Evolutionary conservation across 495 filamentous ascomycete species (phyloP).

Genomic region (Aspergillus coremiiformis): DNA sequence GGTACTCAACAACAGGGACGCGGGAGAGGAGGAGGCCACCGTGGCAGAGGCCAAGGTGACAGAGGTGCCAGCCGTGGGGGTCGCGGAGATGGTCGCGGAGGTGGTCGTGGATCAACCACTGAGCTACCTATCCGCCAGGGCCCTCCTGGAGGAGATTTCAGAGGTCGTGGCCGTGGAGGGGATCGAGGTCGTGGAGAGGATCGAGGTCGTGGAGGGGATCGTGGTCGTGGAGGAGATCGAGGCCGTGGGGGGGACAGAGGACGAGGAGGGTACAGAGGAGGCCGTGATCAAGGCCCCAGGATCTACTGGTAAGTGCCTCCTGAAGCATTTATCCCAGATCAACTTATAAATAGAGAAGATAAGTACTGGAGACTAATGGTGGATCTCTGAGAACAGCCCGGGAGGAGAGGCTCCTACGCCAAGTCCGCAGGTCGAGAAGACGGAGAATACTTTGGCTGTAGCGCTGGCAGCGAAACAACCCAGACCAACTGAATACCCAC

Average conservation of each 20-base stretch:
- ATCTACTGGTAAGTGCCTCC: conserved; percentile 22
- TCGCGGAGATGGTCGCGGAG: conserved; percentile 1
- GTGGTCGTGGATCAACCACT: conserved; percentile 2
- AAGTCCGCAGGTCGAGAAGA: conserved; percentile 21
- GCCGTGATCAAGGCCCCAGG: conserved; percentile 17
- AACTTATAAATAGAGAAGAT: background rate
- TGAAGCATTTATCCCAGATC: background rate
- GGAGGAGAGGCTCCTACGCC: conserved; percentile 14
- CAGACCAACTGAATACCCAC: conserved; percentile 11
- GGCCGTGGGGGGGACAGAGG: conserved; percentile 8
- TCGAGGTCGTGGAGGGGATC: conserved; percentile 16
- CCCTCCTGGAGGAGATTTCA: background rate
- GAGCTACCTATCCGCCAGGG: conserved; percentile 6
- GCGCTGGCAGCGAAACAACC: conserved; percentile 18
- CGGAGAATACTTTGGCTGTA: conserved; percentile 22
- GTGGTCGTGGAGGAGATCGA: conserved; percentile 3
- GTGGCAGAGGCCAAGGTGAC: conserved; percentile 14
- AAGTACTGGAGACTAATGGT: background rate
- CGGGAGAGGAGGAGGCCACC: conserved; percentile 15
- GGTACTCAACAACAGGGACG: conserved; percentile 8
- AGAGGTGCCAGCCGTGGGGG: conserved; percentile 1
- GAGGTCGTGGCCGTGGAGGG: background rate
- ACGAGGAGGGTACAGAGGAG: conserved; percentile 12
- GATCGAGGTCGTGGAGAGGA: conserved; percentile 1
- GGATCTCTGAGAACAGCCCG: conserved; percentile 11